phyloP scores from a whole-genome alignment of 441 rosid species.

The Jatropha podagrica region DNA sequence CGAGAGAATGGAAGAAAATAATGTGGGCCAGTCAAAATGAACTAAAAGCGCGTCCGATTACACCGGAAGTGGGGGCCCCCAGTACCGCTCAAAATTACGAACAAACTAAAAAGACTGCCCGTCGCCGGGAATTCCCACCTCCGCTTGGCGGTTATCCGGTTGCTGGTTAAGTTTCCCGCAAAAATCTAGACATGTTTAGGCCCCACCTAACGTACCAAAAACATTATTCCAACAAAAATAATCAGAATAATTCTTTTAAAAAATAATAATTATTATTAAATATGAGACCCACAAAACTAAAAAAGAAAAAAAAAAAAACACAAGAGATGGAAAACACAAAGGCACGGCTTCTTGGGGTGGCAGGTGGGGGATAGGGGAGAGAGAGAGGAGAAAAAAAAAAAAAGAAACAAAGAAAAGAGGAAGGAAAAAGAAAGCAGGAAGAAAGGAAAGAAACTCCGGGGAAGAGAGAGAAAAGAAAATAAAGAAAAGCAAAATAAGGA shows the following conservation, averaged over 20 bases:
- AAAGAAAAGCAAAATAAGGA: background rate
- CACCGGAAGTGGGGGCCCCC: slow-evolving; percentile 45
- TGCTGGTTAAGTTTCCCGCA: background rate
- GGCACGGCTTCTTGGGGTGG: slow-evolving; percentile 28
- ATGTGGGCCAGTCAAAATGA: slow-evolving; percentile 6
- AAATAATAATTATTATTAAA: background rate
- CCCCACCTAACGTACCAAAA: background rate
- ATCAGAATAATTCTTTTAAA: too few relatives aligned
- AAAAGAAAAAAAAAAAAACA: slow-evolving; percentile 3
- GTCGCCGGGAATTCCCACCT: background rate
- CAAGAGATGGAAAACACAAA: slow-evolving; percentile 18
- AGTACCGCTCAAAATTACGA: slow-evolving; percentile 21
- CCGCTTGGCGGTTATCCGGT: background rate
- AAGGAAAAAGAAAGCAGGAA: slow-evolving; percentile 15
- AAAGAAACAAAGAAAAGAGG: slow-evolving; percentile 18
- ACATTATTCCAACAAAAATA: background rate
- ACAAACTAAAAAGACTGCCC: background rate
- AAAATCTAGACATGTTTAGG: slow-evolving; percentile 1
- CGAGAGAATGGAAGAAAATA: background rate
- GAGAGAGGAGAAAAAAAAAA: slow-evolving; percentile 10
- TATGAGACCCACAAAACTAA: slow-evolving; percentile 1
- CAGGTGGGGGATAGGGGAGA: slow-evolving; percentile 30
- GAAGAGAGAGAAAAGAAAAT: slow-evolving; percentile 22
- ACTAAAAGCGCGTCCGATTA: slow-evolving; percentile 37
- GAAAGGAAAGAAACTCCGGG: slow-evolving; percentile 25